A percentile compares a stretch with the other conserved stretches of the same genome.
phyloP scores from a whole-genome alignment of 805 yeast species.

The Zygosaccharomyces kombuchaensis region DNA sequence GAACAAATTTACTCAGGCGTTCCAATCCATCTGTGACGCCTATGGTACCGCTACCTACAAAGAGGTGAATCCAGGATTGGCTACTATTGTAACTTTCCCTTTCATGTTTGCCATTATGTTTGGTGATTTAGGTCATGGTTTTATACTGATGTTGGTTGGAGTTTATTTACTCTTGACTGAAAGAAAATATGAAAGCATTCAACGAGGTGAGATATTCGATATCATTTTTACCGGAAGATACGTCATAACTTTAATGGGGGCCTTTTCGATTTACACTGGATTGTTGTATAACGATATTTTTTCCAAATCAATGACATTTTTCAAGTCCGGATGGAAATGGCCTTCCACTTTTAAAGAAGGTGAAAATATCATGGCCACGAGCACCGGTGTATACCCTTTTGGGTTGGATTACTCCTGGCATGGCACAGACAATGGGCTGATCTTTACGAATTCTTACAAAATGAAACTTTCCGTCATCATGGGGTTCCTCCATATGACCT shows the following conservation, averaged over 20 bases:
- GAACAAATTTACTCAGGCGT: conserved; percentile 91
- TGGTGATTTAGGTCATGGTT: conserved; percentile 97
- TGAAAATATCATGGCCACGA: conserved; percentile 61
- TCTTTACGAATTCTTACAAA: conserved; percentile 92
- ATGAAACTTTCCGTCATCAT: conserved; percentile 93
- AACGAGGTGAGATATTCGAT: conserved; percentile 89
- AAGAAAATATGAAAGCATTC: conserved; percentile 57
- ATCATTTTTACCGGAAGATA: conserved; percentile 96
- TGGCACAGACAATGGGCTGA: conserved; percentile 85
- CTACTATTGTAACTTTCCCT: conserved; percentile 93
- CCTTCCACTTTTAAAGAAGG: conserved; percentile 70
- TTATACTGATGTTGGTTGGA: conserved; percentile 73
- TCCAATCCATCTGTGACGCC: conserved; percentile 91
- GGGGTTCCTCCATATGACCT: conserved; percentile 94
- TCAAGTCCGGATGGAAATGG: conserved; percentile 92
- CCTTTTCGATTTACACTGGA: conserved; percentile 94
- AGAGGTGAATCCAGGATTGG: conserved; percentile 93
- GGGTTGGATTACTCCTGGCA: conserved; percentile 98
- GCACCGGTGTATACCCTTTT: conserved; percentile 66
- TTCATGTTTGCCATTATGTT: conserved; percentile 99
- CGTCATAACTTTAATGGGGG: conserved; percentile 86
- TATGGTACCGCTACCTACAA: conserved; percentile 91
- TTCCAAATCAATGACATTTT: conserved; percentile 84
- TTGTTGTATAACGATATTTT: conserved; percentile 89
- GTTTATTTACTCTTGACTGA: conserved; percentile 69